Percentiles rank a stretch among this genome's conserved stretches.
Conservation (phyloP, 139 green algal species). For the Chlamydomonas sp. region DNA sequence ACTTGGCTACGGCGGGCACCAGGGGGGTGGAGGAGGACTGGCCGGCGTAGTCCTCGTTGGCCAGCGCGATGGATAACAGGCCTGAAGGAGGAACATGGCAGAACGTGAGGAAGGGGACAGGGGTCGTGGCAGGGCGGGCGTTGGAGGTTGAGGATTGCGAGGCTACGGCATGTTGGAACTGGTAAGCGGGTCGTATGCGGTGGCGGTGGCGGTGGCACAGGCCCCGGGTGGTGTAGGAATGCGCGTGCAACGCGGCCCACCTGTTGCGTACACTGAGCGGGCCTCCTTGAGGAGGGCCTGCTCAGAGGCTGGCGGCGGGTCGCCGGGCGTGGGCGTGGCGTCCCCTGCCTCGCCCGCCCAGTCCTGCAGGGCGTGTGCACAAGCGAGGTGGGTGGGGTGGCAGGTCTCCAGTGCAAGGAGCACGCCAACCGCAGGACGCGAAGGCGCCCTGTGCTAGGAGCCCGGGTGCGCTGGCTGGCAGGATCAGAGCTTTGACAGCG, state of each 20-base stretch:
- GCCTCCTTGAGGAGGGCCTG: constrained; percentile 46
- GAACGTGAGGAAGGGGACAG: neutral
- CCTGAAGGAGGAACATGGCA: no score
- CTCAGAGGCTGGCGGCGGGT: constrained; percentile 19
- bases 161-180: neutral
- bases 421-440: no score
- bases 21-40: constrained; percentile 52
- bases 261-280: constrained; percentile 54
- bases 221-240: neutral
- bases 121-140: neutral
- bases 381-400: no score
- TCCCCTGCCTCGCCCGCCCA: constrained; percentile 47
- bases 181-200: neutral
- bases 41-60: constrained; percentile 54
- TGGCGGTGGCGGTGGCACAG: no score
- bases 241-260: constrained; percentile 18
- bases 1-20: constrained; percentile 29
- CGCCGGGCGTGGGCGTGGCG: constrained; percentile 16
- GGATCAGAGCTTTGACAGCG: no score
- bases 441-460: no score
- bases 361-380: neutral
- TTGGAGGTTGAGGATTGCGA: neutral
- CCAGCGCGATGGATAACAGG: constrained; percentile 53
- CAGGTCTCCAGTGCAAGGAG: no score
- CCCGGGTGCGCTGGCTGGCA: no score